Conservation (phyloP, 495 filamentous ascomycete genomes). For the Penicillium canescens region DNA sequence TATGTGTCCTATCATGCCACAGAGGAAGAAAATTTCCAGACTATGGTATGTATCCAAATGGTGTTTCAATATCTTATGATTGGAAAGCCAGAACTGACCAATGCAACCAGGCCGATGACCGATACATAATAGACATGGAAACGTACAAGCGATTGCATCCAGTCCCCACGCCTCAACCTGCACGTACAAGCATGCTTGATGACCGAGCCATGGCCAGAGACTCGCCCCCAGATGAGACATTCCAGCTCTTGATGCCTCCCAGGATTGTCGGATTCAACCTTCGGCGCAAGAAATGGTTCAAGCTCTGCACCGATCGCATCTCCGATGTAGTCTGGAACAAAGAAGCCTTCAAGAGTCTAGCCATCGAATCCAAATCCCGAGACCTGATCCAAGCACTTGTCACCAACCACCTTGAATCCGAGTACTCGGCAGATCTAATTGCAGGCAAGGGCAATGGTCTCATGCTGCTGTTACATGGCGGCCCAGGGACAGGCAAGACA, state of each 20-base stretch:
- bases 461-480: slow-evolving; percentile 53
- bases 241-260: slow-evolving; percentile 26
- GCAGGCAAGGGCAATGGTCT: slow-evolving; percentile 43
- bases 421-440: slow-evolving; percentile 34
- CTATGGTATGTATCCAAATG: slow-evolving; percentile 1
- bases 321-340: slow-evolving; percentile 48
- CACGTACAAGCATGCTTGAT: not conserved
- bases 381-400: slow-evolving; percentile 54
- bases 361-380: slow-evolving; percentile 52
- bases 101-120: slow-evolving; percentile 8
- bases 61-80: not conserved
- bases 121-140: slow-evolving; percentile 23
- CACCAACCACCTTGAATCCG: slow-evolving; percentile 21
- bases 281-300: slow-evolving; percentile 41
- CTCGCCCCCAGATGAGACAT: not conserved
- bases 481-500: slow-evolving; percentile 46
- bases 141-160: slow-evolving; percentile 18
- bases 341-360: slow-evolving; percentile 51
- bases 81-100: not conserved
- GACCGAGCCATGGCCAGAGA: not conserved
- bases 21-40: slow-evolving; percentile 9
- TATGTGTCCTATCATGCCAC: slow-evolving; percentile 19
- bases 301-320: slow-evolving; percentile 35
- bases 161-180: not conserved
- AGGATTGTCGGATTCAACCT: slow-evolving; percentile 36